A percentile compares a stretch with the other conserved stretches of the same genome.
Evolutionary conservation across 805 yeast species (phyloP).

Genomic region (Hanseniaspora lachancei): DNA sequence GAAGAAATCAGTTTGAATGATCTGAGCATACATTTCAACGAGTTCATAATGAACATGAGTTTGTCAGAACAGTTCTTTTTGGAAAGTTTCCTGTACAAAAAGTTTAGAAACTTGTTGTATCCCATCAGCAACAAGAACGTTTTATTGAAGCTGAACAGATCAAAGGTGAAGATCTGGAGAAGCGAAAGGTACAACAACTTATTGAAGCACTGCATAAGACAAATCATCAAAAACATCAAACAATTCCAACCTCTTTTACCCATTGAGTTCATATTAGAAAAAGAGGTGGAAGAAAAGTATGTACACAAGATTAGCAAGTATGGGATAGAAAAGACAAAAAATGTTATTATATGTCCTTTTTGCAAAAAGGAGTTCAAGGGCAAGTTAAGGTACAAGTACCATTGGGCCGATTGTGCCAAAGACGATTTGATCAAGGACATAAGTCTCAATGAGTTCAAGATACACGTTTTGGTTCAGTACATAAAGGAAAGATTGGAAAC

Average conservation of each 20-base stretch:
- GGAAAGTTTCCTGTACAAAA: conserved; percentile 20
- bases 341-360: conserved; percentile 16
- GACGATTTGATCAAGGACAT: conserved; percentile 19
- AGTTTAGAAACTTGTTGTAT: conserved; percentile 17
- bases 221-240: conserved; percentile 3
- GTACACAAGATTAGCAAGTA: not conserved
- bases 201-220: conserved; percentile 25
- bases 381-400: conserved; percentile 34
- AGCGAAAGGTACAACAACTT: conserved; percentile 37
- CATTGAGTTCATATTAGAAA: conserved; percentile 17
- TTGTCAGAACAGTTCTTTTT: conserved; percentile 15
- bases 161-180: conserved; percentile 37
- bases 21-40: conserved; percentile 32
- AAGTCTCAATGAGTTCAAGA: conserved; percentile 29
- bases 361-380: conserved; percentile 39
- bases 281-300: conserved; percentile 16
- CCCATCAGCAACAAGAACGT: conserved; percentile 33
- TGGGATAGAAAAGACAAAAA: conserved; percentile 10
- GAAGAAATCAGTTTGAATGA: conserved; percentile 39
- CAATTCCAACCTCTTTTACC: conserved; percentile 1
- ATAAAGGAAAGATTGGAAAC: conserved; percentile 6
- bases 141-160: conserved; percentile 33
- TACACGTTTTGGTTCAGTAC: conserved; percentile 20
- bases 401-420: conserved; percentile 55
- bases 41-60: conserved; percentile 22